Evolutionary conservation across 176 grass and related monocot species (phyloP), one percentile per base, ranked within the genome.

Genomic region (Tillandsia leiboldiana): DNA sequence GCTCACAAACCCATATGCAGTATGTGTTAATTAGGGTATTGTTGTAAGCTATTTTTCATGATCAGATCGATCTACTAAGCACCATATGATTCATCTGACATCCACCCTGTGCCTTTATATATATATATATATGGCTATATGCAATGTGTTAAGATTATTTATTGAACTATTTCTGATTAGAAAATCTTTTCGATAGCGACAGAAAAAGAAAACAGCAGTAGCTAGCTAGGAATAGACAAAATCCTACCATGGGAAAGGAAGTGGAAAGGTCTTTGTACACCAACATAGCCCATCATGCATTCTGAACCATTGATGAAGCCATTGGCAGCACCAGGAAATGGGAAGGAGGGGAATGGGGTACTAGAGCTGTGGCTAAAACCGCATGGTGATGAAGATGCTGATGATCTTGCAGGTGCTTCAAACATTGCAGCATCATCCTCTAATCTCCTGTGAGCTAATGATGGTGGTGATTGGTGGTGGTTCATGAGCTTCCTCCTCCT

Each of bases 401-500:
- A 18, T 59, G 3, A 3, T 20, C 54, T 2, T 63, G 70, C 51
- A 68, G 61, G 61, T 53, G 72, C 51, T 62, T 48, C 48, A 13
- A 12, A 15, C 11, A 33, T 51, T 10, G 80, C 2, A 8, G 72
- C 5, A 4, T 42, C 59, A 9, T 85, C 75, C 26, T 86, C 91
- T 47, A 88, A 57, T 59, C 77, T 88, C 48, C 83, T 42, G 5
- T 42, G 33, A 42, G 33, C 33, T 42, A 7, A 42, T 42, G 33
- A 42, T 42, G 33, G 33, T 42, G 33, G 33, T 42, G 33, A 75
- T 62, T 89, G 85, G 47, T 89, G 85, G 47, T 73, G 88, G 72
- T 88, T 79, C 72, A 85, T 91, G 71, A 96, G 86, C 83, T 83
- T 96, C 64, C 89, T 90, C 27, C 86, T 78, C 70, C 93, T 80